Conservation (phyloP, 2,329 filamentous ascomycete species). For the Gliomastix tumulicola region DNA sequence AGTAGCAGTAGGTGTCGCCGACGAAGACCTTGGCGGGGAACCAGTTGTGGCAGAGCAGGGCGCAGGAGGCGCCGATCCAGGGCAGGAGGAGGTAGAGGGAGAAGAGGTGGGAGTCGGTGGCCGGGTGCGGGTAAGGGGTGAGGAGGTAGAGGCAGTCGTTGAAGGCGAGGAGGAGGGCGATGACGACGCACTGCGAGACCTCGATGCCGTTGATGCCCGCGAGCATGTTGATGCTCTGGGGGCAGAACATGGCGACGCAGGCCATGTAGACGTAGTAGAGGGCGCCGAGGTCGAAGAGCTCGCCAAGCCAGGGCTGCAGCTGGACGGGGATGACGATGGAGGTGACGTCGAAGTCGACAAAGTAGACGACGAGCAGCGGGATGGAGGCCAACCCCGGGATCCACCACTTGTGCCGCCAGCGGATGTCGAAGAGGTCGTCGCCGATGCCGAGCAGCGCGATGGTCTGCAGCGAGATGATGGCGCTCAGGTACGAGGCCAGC, state of each 20-base stretch:
- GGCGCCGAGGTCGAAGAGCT: slow-evolving; percentile 73
- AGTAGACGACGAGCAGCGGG: slow-evolving; percentile 92
- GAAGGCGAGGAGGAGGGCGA: slow-evolving; percentile 73
- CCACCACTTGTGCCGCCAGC: slow-evolving; percentile 98
- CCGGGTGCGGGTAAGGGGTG: slow-evolving; percentile 80
- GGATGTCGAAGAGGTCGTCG: slow-evolving; percentile 95
- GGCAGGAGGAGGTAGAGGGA: slow-evolving; percentile 91
- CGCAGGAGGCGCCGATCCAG: slow-evolving; percentile 86
- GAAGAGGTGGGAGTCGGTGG: slow-evolving; percentile 92
- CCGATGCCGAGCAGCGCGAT: slow-evolving; percentile 88
- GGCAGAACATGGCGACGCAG: slow-evolving; percentile 91
- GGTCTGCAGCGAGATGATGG: slow-evolving; percentile 85
- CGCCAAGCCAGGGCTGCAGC: slow-evolving; percentile 76
- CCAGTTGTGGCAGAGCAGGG: slow-evolving; percentile 88
- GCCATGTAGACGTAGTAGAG: slow-evolving; percentile 98
- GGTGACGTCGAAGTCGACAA: slow-evolving; percentile 96
- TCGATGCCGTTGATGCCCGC: slow-evolving; percentile 99
- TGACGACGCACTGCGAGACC: slow-evolving; percentile 86
- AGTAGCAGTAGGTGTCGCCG: slow-evolving; percentile 98
- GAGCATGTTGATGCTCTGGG: slow-evolving; percentile 99
- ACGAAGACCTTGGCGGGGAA: slow-evolving; percentile 94
- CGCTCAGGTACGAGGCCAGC: slow-evolving; percentile 92
- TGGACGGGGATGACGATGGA: slow-evolving; percentile 87
- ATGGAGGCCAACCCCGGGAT: slow-evolving; percentile 92
- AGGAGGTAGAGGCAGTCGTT: slow-evolving; percentile 88